Evolutionary conservation across 2,329 filamentous ascomycete species (phyloP), one percentile per base, ranked within the genome.

Genomic region (Ascocoryne sarcoides): DNA sequence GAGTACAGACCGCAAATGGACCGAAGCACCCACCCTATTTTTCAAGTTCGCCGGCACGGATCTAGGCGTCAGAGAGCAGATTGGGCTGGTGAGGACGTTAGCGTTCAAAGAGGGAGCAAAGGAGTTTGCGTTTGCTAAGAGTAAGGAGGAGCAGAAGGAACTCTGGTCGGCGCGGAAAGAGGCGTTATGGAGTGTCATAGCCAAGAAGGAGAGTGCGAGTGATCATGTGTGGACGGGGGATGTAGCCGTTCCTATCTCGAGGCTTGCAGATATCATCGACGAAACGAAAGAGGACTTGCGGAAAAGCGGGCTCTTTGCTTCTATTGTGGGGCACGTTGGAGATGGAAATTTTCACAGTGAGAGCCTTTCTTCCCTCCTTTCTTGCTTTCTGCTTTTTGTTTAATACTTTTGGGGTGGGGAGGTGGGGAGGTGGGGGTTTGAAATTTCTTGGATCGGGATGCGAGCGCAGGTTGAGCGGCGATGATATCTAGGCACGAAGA

Each of bases 161-260:
- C 69, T 93, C 20, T 93, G 86, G 86, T 82, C 78, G 53, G 86
- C 86, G 16, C 67, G 86, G 32, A 93, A 93, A 64, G 83, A 89
- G 62, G 84, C 84, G 1, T 69, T 93, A 28, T 92, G 85, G 85
- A 83, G 77, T 54, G 80, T 83, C 42, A 80, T 86, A 69, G 76
- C 83, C 0, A 68, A 80, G 60, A 63, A 62, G 41, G 55, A 75
- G 62, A 65, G 75, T 62, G 65, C 73, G 58, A 32, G 70, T n/a
- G 80, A 89, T 49, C 76, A 75, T 40, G 81, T 92, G 3, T 92
- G 85, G 85, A 90, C 85, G 0, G 85, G 84, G 1, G 86, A 93
- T 56, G 86, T 92, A 9, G 86, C 86, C 0, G 86, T 93, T 39
- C 86, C 86, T 10, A 80, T 92, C 60, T 84, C 76, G 48, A 68